Conservation (phyloP, 2,329 filamentous ascomycete species). For the Emmonsia crescens region DNA sequence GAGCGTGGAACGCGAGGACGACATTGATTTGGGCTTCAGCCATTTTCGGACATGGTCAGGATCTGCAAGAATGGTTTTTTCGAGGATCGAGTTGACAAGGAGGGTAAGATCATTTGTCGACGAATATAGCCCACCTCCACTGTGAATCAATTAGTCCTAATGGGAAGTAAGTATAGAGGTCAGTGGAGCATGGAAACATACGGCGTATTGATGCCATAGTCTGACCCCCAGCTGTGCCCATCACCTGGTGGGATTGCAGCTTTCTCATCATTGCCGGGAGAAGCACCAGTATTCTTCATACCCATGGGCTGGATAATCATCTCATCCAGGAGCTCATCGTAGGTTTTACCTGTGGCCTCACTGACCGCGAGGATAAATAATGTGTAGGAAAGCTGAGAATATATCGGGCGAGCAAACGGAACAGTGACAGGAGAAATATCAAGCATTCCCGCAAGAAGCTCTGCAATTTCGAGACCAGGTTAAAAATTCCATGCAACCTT, state of each 20-base stretch:
- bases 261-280: slow-evolving; percentile 20
- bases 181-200: slow-evolving; percentile 13
- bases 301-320: slow-evolving; percentile 18
- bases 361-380: slow-evolving; percentile 28
- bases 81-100: slow-evolving; percentile 22
- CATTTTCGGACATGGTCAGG: slow-evolving; percentile 20
- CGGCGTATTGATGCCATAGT: slow-evolving; percentile 26
- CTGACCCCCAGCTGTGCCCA: slow-evolving; percentile 24
- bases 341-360: slow-evolving; percentile 18
- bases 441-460: slow-evolving; percentile 24
- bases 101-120: slow-evolving; percentile 24
- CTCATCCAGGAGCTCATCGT: slow-evolving; percentile 16
- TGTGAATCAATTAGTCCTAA: slow-evolving; percentile 11
- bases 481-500: not conserved
- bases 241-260: slow-evolving; percentile 27
- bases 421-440: slow-evolving; percentile 21
- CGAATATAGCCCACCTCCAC: slow-evolving; percentile 28
- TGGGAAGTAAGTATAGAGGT: not conserved
- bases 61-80: slow-evolving; percentile 18
- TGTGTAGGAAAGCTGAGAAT: slow-evolving; percentile 34
- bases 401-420: slow-evolving; percentile 27
- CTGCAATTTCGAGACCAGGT: slow-evolving; percentile 14
- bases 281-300: slow-evolving; percentile 18
- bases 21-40: slow-evolving; percentile 27
- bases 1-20: slow-evolving; percentile 20